Base-by-base conservation (phyloP, 1,284 basidiomycete genomes). In the Thelephora terrestris region DNA sequence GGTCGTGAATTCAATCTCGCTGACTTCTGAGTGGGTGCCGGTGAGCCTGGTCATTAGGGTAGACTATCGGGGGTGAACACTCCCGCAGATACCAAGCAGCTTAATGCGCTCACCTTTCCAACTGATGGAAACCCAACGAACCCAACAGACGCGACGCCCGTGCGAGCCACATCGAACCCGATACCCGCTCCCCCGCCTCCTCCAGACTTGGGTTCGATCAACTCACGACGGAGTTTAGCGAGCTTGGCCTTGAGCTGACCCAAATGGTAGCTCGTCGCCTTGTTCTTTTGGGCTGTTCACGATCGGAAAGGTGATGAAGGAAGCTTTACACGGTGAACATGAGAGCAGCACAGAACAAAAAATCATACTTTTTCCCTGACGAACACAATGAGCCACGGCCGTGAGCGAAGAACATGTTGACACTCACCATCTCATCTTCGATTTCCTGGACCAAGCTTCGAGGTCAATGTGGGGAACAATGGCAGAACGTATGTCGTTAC, bases 231-330 rank as follows among this genome's bases (percentile, higher is more conserved):
- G 44, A 99, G 83, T 67, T 99, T 99, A 46, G 96, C 96, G 46
- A 99, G 83, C 69, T 99, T 99, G 52, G 96, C 94, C 69, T 97
- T 98, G 63, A 98, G 82, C 69, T 97, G 92, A 49, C 95, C 95
- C 53, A 96, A 69, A 70, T 97, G 94, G 68, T 94, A 96, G 70
- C 87, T 86, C 55, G 85, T 89, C 66, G 85, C 85, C 82, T 99
- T 99, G 71, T 99, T 98, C 74, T 95, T 96, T 77, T 97, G 88
- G 58, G 91, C 91, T 69, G 57, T 35, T 50, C 18, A 48, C 12
- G 23, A 17, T 25, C 23, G 50, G 25, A 16, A 32, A 37, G 37
- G 44, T 49, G 42, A 48, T n/a, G 42, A 43, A 49, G 20, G 12
- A 29, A 43, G 45, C 39, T 42, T 23, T 42, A 25, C 39, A 14